A percentile compares a stretch with the other conserved stretches of the same genome.
These are phyloP conservation scores for Coelastrella sp. DNA, from an alignment of 139 green algal species.

Conservation along the genomic window DNA sequence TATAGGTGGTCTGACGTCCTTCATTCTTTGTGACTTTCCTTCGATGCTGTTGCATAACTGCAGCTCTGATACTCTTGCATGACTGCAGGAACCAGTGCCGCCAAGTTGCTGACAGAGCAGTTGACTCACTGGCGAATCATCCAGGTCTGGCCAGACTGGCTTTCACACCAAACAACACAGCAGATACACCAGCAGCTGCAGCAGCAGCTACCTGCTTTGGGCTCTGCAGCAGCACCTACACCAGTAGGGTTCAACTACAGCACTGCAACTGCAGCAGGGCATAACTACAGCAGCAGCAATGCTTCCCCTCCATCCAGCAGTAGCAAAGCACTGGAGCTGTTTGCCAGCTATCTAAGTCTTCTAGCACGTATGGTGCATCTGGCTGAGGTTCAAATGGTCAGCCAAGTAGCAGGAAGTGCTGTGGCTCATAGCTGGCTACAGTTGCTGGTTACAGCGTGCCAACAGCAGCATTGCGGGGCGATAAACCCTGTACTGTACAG, in stretches of 20 bases:
- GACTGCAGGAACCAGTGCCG: conserved; percentile 8
- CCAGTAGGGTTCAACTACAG: too few relatives aligned
- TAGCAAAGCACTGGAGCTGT: neutral
- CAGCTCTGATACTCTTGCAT: neutral
- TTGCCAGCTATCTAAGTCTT: neutral
- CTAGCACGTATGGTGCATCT: neutral
- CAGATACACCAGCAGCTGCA: conserved; percentile 18
- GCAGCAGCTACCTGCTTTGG: conserved; percentile 5
- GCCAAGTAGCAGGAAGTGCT: conserved; percentile 7
- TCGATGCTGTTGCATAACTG: neutral
- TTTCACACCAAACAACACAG: neutral
- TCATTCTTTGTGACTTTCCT: neutral
- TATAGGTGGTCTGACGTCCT: too few relatives aligned
- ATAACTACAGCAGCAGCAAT: conserved; percentile 13
- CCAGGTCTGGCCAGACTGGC: neutral
- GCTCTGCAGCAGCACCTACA: neutral
- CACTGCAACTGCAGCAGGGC: neutral
- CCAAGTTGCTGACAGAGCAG: conserved; percentile 24
- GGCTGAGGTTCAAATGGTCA: neutral
- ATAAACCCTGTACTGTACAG: neutral
- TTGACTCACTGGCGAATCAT: conserved; percentile 3
- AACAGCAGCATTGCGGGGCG: neutral
- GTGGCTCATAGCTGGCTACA: conserved; percentile 7
- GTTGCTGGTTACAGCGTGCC: neutral
- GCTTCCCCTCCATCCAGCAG: neutral